These are phyloP conservation scores for Arctostaphylos glauca DNA, from an alignment of 148 eudicot species.

Conservation along the genomic window DNA sequence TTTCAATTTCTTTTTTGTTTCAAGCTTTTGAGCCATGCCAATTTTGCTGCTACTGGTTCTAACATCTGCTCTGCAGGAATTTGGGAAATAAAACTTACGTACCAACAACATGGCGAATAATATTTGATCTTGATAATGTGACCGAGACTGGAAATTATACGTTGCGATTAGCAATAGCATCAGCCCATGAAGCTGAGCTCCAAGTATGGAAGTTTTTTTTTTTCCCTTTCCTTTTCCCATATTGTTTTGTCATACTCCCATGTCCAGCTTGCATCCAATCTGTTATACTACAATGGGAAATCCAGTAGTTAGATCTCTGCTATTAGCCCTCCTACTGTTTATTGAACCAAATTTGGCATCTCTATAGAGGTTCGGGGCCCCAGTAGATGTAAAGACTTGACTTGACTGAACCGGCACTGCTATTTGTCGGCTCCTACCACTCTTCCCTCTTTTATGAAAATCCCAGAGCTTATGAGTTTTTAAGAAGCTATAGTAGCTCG, in stretches of 20 bases:
- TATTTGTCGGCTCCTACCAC: too few relatives aligned
- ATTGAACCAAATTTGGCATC: not conserved
- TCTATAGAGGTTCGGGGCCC: not conserved
- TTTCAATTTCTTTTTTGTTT: not conserved
- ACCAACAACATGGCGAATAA: conserved; percentile 70
- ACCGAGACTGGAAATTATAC: conserved; percentile 35
- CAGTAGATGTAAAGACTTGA: too few relatives aligned
- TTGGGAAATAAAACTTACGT: conserved; percentile 34
- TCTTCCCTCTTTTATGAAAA: too few relatives aligned
- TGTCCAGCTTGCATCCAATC: not conserved
- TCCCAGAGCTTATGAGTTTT: too few relatives aligned
- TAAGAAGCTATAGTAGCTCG: too few relatives aligned
- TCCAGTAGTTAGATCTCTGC: not conserved
- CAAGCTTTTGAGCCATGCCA: not conserved
- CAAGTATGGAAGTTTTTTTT: conserved; percentile 36
- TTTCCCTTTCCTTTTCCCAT: not conserved
- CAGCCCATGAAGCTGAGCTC: conserved; percentile 63
- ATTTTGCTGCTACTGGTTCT: not conserved
- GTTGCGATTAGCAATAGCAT: conserved; percentile 67
- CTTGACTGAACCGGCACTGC: too few relatives aligned
- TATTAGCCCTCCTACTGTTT: not conserved
- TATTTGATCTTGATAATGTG: conserved; percentile 46
- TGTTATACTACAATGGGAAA: not conserved
- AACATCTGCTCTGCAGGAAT: conserved; percentile 33
- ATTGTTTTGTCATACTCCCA: not conserved